Conservation (phyloP, 2,329 filamentous ascomycete genomes). For the Colletotrichum brevisporum region DNA sequence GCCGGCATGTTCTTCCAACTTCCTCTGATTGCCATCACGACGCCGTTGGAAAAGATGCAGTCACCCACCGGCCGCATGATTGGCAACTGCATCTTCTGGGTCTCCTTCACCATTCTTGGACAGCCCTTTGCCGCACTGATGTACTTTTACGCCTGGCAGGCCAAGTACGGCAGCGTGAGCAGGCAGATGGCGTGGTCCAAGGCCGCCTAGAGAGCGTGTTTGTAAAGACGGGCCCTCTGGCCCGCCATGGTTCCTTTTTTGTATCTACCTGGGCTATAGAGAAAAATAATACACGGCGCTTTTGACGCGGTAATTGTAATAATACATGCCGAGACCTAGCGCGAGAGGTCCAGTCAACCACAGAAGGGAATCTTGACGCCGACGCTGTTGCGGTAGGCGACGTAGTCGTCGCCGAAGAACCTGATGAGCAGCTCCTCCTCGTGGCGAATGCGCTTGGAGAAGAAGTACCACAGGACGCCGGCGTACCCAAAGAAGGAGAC, state of each 20-base stretch:
- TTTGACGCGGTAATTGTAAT: background rate
- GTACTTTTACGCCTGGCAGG: conserved; percentile 99
- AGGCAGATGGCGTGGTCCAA: conserved; percentile 48
- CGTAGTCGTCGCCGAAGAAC: conserved; percentile 90
- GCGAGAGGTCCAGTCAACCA: background rate
- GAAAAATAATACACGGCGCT: conserved; percentile 3
- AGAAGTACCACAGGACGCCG: conserved; percentile 87
- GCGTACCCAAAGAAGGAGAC: conserved; percentile 83
- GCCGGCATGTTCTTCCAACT: conserved; percentile 94
- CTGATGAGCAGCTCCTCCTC: conserved; percentile 84
- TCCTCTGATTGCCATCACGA: conserved; percentile 86
- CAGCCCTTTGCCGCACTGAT: conserved; percentile 92
- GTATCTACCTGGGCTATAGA: conserved; percentile 8
- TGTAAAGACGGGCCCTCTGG: conserved; percentile 2
- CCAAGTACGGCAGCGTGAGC: conserved; percentile 91
- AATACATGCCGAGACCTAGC: background rate
- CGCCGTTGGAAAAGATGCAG: conserved; percentile 83
- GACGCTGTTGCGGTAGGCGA: conserved; percentile 78
- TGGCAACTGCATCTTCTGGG: conserved; percentile 96
- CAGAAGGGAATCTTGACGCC: conserved; percentile 84
- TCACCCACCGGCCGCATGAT: conserved; percentile 82
- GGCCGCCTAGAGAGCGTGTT: background rate
- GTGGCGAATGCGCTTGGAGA: conserved; percentile 77
- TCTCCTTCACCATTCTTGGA: conserved; percentile 94
- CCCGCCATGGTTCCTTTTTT: background rate